Evolutionary conservation across 2,329 filamentous ascomycete genomes (phyloP).

Genomic region (Colletotrichum brevisporum): DNA sequence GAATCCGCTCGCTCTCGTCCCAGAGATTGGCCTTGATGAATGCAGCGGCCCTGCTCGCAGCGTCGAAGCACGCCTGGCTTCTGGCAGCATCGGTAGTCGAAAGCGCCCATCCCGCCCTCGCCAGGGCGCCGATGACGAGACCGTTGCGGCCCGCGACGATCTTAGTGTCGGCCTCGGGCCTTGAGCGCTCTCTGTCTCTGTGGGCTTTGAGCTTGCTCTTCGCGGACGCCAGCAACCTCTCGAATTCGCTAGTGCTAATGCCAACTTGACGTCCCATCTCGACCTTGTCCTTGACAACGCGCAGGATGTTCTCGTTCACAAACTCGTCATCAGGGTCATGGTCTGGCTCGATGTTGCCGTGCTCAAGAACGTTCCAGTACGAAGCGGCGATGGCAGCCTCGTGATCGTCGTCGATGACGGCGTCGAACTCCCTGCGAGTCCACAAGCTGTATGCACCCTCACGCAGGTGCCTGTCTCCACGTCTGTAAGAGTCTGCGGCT

Average conservation of each 20-base stretch:
- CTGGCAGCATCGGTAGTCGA: constrained; percentile 69
- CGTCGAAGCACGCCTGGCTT: constrained; percentile 72
- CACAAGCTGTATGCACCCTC: constrained; percentile 97
- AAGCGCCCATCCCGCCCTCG: constrained; percentile 80
- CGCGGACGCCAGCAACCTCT: constrained; percentile 76
- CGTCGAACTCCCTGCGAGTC: constrained; percentile 89
- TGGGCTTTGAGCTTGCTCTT: constrained; percentile 78
- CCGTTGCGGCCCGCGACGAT: constrained; percentile 91
- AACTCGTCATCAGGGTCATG: constrained; percentile 95
- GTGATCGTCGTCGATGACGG: constrained; percentile 72
- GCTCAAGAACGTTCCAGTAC: constrained; percentile 86
- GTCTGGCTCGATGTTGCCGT: constrained; percentile 87
- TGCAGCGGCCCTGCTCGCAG: constrained; percentile 76
- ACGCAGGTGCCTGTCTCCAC: constrained; percentile 83
- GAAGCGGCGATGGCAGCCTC: constrained; percentile 77
- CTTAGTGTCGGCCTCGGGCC: constrained; percentile 88
- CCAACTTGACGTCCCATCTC: constrained; percentile 83
- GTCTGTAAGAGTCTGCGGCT: constrained; percentile 85
- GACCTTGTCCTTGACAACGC: constrained; percentile 75
- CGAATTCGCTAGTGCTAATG: constrained; percentile 77
- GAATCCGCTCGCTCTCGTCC: constrained; percentile 70
- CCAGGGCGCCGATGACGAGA: constrained; percentile 86
- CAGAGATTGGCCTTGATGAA: constrained; percentile 85
- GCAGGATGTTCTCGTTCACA: constrained; percentile 91
- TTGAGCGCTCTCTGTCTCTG: constrained; percentile 80